These are phyloP conservation scores for Gossypium lobatum DNA, from an alignment of 441 rosid genomes.

Conservation along the genomic window DNA sequence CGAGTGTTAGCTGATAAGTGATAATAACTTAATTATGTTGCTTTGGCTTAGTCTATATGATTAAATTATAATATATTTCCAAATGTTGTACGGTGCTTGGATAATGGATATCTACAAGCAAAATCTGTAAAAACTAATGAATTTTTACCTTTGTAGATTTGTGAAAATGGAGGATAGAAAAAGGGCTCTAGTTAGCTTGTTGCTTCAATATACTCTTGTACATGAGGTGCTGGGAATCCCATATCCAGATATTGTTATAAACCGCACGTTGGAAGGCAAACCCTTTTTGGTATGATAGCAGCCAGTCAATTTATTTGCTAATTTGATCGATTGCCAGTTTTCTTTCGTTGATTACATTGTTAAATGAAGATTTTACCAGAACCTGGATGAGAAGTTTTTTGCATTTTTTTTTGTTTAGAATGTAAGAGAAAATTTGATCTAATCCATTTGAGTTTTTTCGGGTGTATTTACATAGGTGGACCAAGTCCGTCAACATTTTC, in stretches of 20 bases:
- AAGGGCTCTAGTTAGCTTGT: conserved; percentile 52
- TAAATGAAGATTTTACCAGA: not conserved
- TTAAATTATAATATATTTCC: not conserved
- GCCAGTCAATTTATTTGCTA: not conserved
- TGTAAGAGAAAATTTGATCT: not conserved
- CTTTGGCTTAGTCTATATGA: not conserved
- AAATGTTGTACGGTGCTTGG: not conserved
- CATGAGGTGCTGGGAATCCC: conserved; percentile 42
- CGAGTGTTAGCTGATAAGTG: not conserved
- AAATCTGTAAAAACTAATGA: not conserved
- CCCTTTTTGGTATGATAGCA: conserved; percentile 47
- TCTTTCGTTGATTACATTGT: not conserved
- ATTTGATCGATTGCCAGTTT: not conserved
- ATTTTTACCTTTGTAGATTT: conserved; percentile 30
- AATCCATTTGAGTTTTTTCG: not conserved
- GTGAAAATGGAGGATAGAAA: conserved; percentile 49
- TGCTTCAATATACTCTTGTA: conserved; percentile 53
- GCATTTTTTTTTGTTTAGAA: not conserved
- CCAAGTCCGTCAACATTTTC: not conserved
- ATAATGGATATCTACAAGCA: not conserved
- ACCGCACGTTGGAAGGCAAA: conserved; percentile 53
- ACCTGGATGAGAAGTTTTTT: not conserved
- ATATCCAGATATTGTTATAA: conserved; percentile 34
- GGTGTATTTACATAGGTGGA: not conserved
- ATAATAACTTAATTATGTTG: not conserved